phyloP scores from a whole-genome alignment of 2,329 filamentous ascomycete genomes.

The Hansfordia pulvinata region DNA sequence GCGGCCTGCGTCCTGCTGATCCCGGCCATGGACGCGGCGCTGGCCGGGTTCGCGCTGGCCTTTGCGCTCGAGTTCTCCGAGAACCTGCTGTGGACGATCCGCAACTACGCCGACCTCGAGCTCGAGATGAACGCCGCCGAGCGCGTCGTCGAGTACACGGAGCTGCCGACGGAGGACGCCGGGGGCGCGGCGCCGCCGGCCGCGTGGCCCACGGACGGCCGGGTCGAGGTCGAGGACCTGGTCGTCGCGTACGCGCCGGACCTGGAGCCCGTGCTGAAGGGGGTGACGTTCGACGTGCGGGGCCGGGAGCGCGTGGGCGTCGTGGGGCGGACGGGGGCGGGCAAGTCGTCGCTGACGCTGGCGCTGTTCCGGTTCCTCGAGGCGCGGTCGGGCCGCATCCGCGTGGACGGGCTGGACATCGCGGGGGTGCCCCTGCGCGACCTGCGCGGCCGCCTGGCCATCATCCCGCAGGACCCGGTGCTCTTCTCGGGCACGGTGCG shows the following conservation, averaged over 20 bases:
- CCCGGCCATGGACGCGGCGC: constrained; percentile 48
- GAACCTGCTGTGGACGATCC: constrained; percentile 51
- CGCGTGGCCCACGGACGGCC: constrained; percentile 62
- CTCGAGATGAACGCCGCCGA: constrained; percentile 70
- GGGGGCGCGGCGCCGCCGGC: constrained; percentile 49
- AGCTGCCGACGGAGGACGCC: constrained; percentile 52
- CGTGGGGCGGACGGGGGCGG: constrained; percentile 64
- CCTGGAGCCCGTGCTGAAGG: constrained; percentile 56
- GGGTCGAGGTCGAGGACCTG: constrained; percentile 59
- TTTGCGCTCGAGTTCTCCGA: constrained; percentile 59
- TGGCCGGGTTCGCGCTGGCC: constrained; percentile 63
- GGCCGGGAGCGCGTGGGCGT: constrained; percentile 62
- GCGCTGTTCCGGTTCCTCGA: constrained; percentile 70
- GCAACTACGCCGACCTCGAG: constrained; percentile 57
- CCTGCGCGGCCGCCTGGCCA: constrained; percentile 60
- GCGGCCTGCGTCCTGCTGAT: constrained; percentile 50
- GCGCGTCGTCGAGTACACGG: constrained; percentile 61
- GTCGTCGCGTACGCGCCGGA: constrained; percentile 61
- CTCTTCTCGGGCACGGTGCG: constrained; percentile 70
- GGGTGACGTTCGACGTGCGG: constrained; percentile 51
- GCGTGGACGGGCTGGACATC: constrained; percentile 64
- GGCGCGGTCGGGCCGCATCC: constrained; percentile 48
- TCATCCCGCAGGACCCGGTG: constrained; percentile 71
- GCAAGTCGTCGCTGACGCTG: constrained; percentile 63
- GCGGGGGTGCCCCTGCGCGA: constrained; percentile 57